Conservation (phyloP, 1,284 basidiomycete species). For the Tylopilus sp. region DNA sequence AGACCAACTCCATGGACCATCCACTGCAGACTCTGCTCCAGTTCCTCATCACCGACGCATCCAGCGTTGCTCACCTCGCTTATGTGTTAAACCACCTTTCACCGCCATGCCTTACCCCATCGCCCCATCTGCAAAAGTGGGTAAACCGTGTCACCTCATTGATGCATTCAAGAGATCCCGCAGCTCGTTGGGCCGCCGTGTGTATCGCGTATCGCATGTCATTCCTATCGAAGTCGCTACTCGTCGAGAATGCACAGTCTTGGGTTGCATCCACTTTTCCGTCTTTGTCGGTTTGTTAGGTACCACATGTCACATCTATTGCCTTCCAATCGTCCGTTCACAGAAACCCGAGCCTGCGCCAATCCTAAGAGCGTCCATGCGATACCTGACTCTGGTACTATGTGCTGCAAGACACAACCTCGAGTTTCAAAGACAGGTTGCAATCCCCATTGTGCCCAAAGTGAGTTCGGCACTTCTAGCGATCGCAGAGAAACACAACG, state of each 20-base stretch:
- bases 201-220: slow-evolving; percentile 66
- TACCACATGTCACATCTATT: slow-evolving; percentile 22
- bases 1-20: slow-evolving; percentile 17
- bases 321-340: slow-evolving; percentile 15
- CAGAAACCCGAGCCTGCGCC: slow-evolving; percentile 67
- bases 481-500: slow-evolving; percentile 49
- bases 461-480: slow-evolving; percentile 55
- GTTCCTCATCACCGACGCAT: slow-evolving; percentile 61
- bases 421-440: slow-evolving; percentile 76
- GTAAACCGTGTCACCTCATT: slow-evolving; percentile 62
- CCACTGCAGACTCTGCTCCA: slow-evolving; percentile 66
- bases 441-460: slow-evolving; percentile 66
- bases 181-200: slow-evolving; percentile 71
- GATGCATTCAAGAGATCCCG: slow-evolving; percentile 67
- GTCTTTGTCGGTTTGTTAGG: slow-evolving; percentile 58
- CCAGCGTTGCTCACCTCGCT: slow-evolving; percentile 54
- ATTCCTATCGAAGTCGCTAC: slow-evolving; percentile 48
- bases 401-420: slow-evolving; percentile 50
- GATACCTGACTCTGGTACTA: slow-evolving; percentile 60
- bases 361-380: slow-evolving; percentile 54
- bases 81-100: slow-evolving; percentile 53
- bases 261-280: slow-evolving; percentile 67
- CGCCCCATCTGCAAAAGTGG: slow-evolving; percentile 70
- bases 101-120: slow-evolving; percentile 49
- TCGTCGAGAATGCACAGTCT: slow-evolving; percentile 65